These are phyloP conservation scores for Coniochaeta sp. DNA, from an alignment of 2,329 filamentous ascomycete species.

Conservation along the genomic window DNA sequence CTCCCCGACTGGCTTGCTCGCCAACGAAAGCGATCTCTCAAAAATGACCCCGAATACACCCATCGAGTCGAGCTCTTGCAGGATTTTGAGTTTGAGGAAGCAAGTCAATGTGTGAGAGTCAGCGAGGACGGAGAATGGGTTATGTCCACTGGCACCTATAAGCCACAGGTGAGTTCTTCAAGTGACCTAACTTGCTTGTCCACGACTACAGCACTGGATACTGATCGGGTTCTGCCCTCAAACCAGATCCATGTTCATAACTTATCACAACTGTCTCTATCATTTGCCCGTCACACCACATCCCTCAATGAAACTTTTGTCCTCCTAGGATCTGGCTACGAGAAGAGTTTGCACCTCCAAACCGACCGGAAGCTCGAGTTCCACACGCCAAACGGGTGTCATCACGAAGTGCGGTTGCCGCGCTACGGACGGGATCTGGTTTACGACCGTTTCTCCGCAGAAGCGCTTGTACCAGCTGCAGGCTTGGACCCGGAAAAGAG, in stretches of 20 bases:
- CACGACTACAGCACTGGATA: background rate
- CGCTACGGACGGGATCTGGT: constrained; percentile 85
- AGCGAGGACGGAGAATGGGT: constrained; percentile 97
- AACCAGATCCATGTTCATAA: constrained; percentile 93
- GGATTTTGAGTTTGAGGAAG: constrained; percentile 76
- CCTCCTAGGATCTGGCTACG: constrained; percentile 83
- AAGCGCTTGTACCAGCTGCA: constrained; percentile 80
- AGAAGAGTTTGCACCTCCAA: constrained; percentile 90
- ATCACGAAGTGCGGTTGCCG: constrained; percentile 84
- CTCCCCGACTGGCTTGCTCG: constrained; percentile 93
- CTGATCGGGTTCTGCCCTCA: background rate
- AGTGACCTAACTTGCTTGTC: background rate
- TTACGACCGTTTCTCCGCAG: constrained; percentile 75
- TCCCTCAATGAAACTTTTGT: constrained; percentile 87
- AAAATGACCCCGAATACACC: constrained; percentile 86
- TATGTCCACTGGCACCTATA: constrained; percentile 81
- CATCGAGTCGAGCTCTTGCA: constrained; percentile 92
- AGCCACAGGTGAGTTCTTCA: constrained; percentile 30
- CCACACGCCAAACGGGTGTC: constrained; percentile 80
- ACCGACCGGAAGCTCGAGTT: constrained; percentile 88
- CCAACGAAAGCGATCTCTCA: constrained; percentile 82
- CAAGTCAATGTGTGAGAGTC: constrained; percentile 80
- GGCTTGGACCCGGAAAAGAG: constrained; percentile 74
- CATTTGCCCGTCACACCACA: constrained; percentile 85
- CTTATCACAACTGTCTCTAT: constrained; percentile 86